Evolutionary conservation across 768 basidiomycete genomes (phyloP), one percentile per base, ranked within the genome.

Genomic region (Tricholoma terreum): DNA sequence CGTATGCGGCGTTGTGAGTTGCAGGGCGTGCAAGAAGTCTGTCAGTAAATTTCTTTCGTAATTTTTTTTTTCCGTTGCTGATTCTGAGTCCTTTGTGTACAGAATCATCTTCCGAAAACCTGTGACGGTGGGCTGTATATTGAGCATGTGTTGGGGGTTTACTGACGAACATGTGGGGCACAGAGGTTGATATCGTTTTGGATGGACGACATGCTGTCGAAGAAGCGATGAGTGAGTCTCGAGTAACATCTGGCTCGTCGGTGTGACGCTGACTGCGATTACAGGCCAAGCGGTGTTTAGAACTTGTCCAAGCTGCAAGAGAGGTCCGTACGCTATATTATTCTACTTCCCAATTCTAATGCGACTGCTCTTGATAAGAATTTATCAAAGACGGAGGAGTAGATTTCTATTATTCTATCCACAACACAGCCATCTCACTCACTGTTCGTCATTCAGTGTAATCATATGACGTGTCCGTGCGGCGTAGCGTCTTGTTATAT

Each of bases 391-490:
- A 62, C 2, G 61, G 50, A 17, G 61, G 61, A 21, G 60, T 61
- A 33, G 19, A 42, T 42, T 7, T 52, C 43, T 50, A 38, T 58
- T 51, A 10, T 30, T 40, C n/a, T 27, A 35, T 56, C 50, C 51
- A 54, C 31, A 36, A 34, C 24, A 43, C n/a, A 10, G 17, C 49
- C n/a, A 30, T 8, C n/a, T 19, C 61, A 86, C n/a, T 19, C 61
- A 86, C 83, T 77, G 0, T 87, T 86, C 63, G 10, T 2, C 59
- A 86, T 22, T 2, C 59, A 86, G 82, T 91, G 90, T 72, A 91
- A 92, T 78, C 91, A 91, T 68, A 90, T 92, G 81, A 79, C 71
- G 1, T 87, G 87, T 59, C 78, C 82, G 1, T 91, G 90, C 61
- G 50, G 42, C 4, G 81, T 86, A 0, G 22, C 85, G 36, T 87